A percentile compares a stretch with the other conserved stretches of the same genome.
Conservation (phyloP, 352 stramenopile genomes). For the Globisporangium carolinianum region DNA sequence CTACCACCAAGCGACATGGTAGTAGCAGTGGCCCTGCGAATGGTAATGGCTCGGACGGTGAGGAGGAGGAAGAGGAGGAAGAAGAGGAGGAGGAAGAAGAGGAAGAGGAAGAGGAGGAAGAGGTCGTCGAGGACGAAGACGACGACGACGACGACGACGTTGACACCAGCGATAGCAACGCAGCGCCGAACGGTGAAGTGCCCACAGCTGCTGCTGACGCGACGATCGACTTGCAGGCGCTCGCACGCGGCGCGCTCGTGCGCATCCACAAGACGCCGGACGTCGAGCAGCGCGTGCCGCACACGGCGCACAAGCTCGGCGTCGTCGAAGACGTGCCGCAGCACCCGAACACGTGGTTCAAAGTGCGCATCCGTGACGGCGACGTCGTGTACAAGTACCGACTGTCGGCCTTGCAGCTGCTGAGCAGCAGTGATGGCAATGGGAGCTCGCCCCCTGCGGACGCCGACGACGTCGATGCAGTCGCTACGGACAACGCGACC, state of each 20-base stretch:
- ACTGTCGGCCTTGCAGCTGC: constrained; percentile 58
- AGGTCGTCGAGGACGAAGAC: constrained; percentile 38
- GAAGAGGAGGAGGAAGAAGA: constrained; percentile 46
- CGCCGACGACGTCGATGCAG: constrained; percentile 1
- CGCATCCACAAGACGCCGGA: constrained; percentile 64
- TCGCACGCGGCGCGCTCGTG: constrained; percentile 59
- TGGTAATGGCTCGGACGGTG: constrained; percentile 18
- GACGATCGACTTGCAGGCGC: constrained; percentile 37
- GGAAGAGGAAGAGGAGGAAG: constrained; percentile 35
- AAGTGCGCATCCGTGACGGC: constrained; percentile 72
- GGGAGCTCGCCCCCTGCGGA: neutral
- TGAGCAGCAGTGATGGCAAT: constrained; percentile 9
- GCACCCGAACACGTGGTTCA: constrained; percentile 86
- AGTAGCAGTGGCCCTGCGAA: neutral
- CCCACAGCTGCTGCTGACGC: neutral
- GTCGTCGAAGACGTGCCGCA: constrained; percentile 75
- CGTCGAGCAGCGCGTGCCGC: constrained; percentile 76
- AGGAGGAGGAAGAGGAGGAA: constrained; percentile 42
- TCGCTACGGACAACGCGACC: too few species aligned
- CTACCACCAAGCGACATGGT: constrained; percentile 2
- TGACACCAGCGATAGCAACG: neutral
- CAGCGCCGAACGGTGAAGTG: neutral
- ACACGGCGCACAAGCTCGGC: constrained; percentile 74
- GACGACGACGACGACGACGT: constrained; percentile 17
- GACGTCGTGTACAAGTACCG: constrained; percentile 88